phyloP scores from a whole-genome alignment of 2,329 filamentous ascomycete genomes.

The Aspergillus pseudoterreus region DNA sequence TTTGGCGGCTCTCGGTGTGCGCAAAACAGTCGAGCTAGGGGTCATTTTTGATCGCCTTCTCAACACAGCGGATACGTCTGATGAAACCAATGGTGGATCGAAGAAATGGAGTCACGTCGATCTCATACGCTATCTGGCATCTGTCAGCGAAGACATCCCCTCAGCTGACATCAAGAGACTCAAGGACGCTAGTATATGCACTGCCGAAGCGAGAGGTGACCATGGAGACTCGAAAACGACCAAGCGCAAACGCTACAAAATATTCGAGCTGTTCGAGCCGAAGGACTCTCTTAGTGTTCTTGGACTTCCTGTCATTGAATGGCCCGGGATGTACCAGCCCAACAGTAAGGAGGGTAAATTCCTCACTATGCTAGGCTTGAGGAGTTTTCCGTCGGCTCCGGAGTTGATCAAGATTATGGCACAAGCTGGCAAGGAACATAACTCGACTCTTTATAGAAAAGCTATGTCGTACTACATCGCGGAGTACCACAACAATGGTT shows the following conservation, averaged over 20 bases:
- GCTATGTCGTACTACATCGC: slow-evolving; percentile 79
- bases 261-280: slow-evolving; percentile 79
- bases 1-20: slow-evolving; percentile 74
- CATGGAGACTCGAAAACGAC: slow-evolving; percentile 51
- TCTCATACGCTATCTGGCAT: slow-evolving; percentile 88
- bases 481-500: slow-evolving; percentile 74
- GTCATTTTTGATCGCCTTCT: slow-evolving; percentile 89
- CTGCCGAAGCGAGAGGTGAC: slow-evolving; percentile 57
- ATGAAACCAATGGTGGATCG: slow-evolving; percentile 45
- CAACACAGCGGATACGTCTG: slow-evolving; percentile 48
- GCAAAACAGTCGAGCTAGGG: slow-evolving; percentile 91
- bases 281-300: slow-evolving; percentile 66
- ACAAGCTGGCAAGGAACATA: slow-evolving; percentile 51
- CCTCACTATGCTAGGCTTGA: slow-evolving; percentile 68
- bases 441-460: slow-evolving; percentile 57
- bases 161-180: slow-evolving; percentile 74
- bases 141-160: slow-evolving; percentile 86
- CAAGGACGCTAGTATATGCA: slow-evolving; percentile 74
- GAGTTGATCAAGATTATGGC: slow-evolving; percentile 79
- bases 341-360: slow-evolving; percentile 71
- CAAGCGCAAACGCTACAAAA: slow-evolving; percentile 59
- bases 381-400: slow-evolving; percentile 63
- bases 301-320: slow-evolving; percentile 72
- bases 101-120: slow-evolving; percentile 87
- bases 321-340: slow-evolving; percentile 70